Evolutionary conservation across 306 rosid genomes (phyloP).

Genomic region (Phaseolus lunatus): DNA sequence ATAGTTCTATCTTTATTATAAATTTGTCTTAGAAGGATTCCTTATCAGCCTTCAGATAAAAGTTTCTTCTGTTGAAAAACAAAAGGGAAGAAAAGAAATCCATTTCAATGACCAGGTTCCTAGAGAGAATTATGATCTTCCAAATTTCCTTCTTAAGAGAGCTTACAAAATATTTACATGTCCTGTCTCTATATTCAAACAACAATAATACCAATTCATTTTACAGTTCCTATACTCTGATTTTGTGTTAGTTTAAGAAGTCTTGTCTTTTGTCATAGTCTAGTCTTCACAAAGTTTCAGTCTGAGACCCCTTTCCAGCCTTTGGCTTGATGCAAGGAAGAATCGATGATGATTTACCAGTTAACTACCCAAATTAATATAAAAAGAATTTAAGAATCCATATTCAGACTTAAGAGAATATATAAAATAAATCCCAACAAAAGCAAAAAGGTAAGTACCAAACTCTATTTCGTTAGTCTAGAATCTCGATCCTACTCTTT

Average conservation of each 20-base stretch:
- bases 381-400: slow-evolving; percentile 8
- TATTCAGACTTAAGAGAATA: background rate
- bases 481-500: slow-evolving; percentile 15
- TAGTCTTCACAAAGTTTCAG: background rate
- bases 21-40: background rate
- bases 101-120: slow-evolving; percentile 4
- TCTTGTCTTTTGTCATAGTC: slow-evolving; percentile 8
- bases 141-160: slow-evolving; percentile 12
- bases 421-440: slow-evolving; percentile 3
- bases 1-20: background rate
- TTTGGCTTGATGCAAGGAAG: slow-evolving; percentile 26
- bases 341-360: background rate
- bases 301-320: slow-evolving; percentile 20
- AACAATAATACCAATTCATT: slow-evolving; percentile 25
- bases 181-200: background rate
- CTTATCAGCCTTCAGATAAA: background rate
- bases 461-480: slow-evolving; percentile 1
- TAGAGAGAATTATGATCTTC: slow-evolving; percentile 18
- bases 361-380: background rate
- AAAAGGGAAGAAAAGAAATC: background rate
- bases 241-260: slow-evolving; percentile 7
- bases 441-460: slow-evolving; percentile 26
- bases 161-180: slow-evolving; percentile 19
- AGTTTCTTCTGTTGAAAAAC: background rate
- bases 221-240: background rate